These are phyloP conservation scores for Voacanga thouarsii DNA, from an alignment of 257 asterid species.

Conservation along the genomic window DNA sequence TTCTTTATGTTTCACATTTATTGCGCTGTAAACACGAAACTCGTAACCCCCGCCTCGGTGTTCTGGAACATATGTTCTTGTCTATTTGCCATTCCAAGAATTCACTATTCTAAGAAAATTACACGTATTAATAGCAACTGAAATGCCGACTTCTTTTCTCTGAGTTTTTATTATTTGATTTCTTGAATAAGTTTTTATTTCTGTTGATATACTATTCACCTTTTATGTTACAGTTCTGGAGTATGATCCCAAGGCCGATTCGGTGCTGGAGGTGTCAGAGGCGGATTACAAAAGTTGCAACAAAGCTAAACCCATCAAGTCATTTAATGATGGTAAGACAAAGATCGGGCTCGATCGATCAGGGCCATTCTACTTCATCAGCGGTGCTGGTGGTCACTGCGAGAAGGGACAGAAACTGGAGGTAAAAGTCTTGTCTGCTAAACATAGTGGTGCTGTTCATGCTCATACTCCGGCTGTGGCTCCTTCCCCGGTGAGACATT, in stretches of 20 bases:
- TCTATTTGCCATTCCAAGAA: not conserved
- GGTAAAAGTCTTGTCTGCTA: constrained; percentile 39
- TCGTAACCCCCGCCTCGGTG: too few species aligned
- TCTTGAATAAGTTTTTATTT: too few species aligned
- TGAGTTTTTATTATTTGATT: not conserved
- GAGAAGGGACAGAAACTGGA: constrained; percentile 50
- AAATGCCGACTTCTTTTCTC: not conserved
- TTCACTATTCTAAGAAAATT: not conserved
- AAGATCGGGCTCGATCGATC: constrained; percentile 34
- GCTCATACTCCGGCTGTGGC: constrained; percentile 6
- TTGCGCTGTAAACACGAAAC: not conserved
- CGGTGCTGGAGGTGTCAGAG: constrained; percentile 40
- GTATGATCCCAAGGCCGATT: not conserved
- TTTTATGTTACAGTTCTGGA: not conserved
- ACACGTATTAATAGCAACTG: not conserved
- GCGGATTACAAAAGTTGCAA: constrained; percentile 46
- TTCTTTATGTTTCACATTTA: not conserved
- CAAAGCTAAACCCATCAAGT: constrained; percentile 33
- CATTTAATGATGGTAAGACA: constrained; percentile 45
- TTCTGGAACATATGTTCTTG: not conserved
- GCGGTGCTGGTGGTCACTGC: constrained; percentile 68
- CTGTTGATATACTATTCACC: too few species aligned
- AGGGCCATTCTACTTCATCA: constrained; percentile 56
- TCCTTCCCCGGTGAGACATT: not conserved
- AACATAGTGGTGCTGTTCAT: constrained; percentile 5